Evolutionary conservation across 352 stramenopile species (phyloP), one percentile per base, ranked within the genome.

Genomic region (Phytophthora pistaciae): DNA sequence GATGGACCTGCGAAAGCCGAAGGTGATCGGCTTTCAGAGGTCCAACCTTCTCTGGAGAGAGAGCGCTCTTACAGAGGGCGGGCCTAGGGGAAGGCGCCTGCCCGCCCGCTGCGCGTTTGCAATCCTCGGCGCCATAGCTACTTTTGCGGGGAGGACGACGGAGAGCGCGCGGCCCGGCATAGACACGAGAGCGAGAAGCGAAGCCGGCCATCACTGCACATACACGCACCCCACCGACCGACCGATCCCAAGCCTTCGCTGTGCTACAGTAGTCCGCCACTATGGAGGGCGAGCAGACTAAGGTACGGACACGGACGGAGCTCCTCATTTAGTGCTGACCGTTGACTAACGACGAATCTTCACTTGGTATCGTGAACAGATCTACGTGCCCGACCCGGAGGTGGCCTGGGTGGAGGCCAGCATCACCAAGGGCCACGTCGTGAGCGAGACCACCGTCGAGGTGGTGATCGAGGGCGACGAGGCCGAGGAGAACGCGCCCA

Each of bases 391-490:
- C 6, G 87, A 96, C 72, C 57, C 74, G 38, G 79, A 90, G 52
- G 88, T 96, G 61, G 89, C 79, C 52, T 96, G 88, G 87, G 87
- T 95, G 52, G 85, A 93, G 64, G 90, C 87, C 59, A 87, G 82
- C 56, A 94, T 96, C 68, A 91, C 89, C 40, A 94, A 94, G 64
- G 83, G 85, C 72, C 85, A 93, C 56, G 74, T 91, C 20, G 79
- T 92, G n/a, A 92, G 90, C 71, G 84, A 93, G 52, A 80, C 80
- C 20, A 93, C 84, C n/a, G 86, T 96, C 40, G 83, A 94, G 52
- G 90, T 96, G 59, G 79, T 94, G 65, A 74, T 94, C 13, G 83
- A 84, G 25, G 85, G 73, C 60, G 88, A 96, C 72, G 79, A 84
- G 58, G 53, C 63, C 33, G 90, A 96, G 70, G 90, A 96, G 66